phyloP scores from a whole-genome alignment of 1,139 yeast species.

The Groenewaldozyma auringiensis region DNA sequence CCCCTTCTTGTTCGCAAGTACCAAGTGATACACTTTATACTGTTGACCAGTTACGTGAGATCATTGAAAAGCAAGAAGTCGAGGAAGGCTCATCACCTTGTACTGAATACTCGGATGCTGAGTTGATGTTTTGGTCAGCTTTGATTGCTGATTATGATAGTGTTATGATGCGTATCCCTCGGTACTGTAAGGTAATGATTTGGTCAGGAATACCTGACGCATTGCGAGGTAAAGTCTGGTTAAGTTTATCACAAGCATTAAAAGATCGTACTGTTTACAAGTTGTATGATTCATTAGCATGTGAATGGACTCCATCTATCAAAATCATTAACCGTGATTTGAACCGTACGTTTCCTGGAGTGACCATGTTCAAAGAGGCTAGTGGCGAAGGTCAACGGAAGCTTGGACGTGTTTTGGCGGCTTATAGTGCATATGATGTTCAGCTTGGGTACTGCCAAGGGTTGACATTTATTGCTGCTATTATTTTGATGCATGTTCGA shows the following conservation, averaged over 20 bases:
- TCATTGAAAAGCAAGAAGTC: constrained; percentile 11
- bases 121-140: constrained; percentile 32
- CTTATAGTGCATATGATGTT: constrained; percentile 59
- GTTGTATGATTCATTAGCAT: constrained; percentile 36
- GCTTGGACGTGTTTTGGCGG: constrained; percentile 54
- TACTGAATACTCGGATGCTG: constrained; percentile 20
- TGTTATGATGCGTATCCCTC: constrained; percentile 28
- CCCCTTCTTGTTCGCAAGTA: too few relatives aligned
- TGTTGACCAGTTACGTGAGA: constrained; percentile 10
- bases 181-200: constrained; percentile 26
- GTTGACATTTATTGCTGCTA: constrained; percentile 57
- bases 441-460: constrained; percentile 73
- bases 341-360: constrained; percentile 54
- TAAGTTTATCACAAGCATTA: constrained; percentile 30
- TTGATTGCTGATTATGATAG: constrained; percentile 30
- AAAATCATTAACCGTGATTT: constrained; percentile 57
- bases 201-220: constrained; percentile 36
- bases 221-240: constrained; percentile 34
- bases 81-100: constrained; percentile 9
- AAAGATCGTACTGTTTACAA: constrained; percentile 28
- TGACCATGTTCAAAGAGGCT: constrained; percentile 43
- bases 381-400: constrained; percentile 39
- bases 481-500: constrained; percentile 44
- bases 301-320: constrained; percentile 39
- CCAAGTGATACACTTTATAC: constrained; percentile 3